Conservation (phyloP, 2,329 filamentous ascomycete species). For the Davidsoniella eucalypti region DNA sequence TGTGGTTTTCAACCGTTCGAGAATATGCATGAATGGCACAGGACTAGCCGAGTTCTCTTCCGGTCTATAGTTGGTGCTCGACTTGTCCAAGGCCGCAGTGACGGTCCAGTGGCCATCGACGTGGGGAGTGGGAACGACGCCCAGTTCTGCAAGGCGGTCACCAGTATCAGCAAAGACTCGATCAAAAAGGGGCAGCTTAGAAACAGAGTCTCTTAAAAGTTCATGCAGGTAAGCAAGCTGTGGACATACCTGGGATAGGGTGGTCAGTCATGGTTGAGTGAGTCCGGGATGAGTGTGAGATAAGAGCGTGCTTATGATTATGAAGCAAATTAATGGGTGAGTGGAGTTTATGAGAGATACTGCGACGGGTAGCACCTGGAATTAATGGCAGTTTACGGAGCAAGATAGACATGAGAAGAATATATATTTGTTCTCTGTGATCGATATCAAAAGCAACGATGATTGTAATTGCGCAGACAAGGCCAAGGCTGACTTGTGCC, state of each 20-base stretch:
- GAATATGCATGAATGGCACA: constrained; percentile 81
- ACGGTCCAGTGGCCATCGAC: constrained; percentile 17
- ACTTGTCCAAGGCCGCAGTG: constrained; percentile 14
- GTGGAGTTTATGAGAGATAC: background rate
- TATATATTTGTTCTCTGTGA: no score
- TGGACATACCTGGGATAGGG: constrained; percentile 7
- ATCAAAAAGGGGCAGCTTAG: background rate
- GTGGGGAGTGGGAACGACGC: constrained; percentile 15
- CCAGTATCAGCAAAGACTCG: constrained; percentile 13
- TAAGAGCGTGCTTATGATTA: background rate
- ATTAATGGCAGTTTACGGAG: no score
- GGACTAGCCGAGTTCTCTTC: constrained; percentile 51
- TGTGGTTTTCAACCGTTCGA: constrained; percentile 88
- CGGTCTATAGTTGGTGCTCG: constrained; percentile 23
- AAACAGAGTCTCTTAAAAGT: background rate
- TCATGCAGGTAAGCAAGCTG: constrained; percentile 22
- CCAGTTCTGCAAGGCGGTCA: constrained; percentile 14
- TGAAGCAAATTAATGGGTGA: background rate
- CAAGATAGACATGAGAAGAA: no score
- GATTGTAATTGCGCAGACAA: no score
- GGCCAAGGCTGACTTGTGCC: no score
- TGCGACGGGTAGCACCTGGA: no score
- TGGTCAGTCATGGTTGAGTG: constrained; percentile 1
- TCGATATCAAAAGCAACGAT: no score
- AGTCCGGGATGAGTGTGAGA: background rate